These are phyloP conservation scores for Mycena polygramma DNA, from an alignment of 768 basidiomycete genomes.

Conservation along the genomic window DNA sequence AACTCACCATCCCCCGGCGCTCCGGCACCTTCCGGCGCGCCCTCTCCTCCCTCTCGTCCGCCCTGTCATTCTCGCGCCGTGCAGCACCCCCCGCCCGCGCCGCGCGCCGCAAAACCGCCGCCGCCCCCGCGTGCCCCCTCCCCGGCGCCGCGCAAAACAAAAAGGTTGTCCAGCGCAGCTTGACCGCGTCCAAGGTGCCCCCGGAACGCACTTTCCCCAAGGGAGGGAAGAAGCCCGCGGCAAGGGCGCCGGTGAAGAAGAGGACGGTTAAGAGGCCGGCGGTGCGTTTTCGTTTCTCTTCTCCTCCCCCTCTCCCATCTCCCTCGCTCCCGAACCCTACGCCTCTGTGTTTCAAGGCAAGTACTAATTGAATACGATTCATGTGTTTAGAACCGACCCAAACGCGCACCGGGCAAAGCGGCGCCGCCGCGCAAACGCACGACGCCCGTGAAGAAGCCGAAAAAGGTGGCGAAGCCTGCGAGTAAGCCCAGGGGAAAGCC, in stretches of 20 bases:
- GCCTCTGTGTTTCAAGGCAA: neutral
- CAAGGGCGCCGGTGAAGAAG: neutral
- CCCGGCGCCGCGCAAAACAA: conserved; percentile 14
- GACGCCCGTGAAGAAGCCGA: conserved; percentile 14
- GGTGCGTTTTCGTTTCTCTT: conserved; percentile 7
- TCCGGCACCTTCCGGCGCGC: conserved; percentile 17
- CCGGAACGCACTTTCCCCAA: conserved; percentile 4
- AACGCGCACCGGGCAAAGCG: conserved; percentile 6
- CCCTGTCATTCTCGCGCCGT: neutral
- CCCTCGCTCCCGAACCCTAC: too few species aligned
- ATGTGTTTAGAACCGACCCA: conserved; percentile 14
- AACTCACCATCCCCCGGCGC: conserved; percentile 11
- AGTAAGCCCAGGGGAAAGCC: conserved; percentile 14
- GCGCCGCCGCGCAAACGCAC: conserved; percentile 8
- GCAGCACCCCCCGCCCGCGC: conserved; percentile 17
- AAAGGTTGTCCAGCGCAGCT: conserved; percentile 13
- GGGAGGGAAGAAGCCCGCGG: conserved; percentile 10
- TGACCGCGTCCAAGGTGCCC: conserved; percentile 7
- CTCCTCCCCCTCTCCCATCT: neutral
- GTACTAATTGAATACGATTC: neutral
- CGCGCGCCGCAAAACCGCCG: conserved; percentile 10
- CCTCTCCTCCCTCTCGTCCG: conserved; percentile 3
- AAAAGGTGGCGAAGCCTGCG: conserved; percentile 16
- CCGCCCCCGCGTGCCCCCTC: conserved; percentile 17
- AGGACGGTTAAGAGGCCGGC: conserved; percentile 7